These are phyloP conservation scores for Circinella umbellata DNA, from an alignment of 371 early-diverging fungal species.

Conservation along the genomic window DNA sequence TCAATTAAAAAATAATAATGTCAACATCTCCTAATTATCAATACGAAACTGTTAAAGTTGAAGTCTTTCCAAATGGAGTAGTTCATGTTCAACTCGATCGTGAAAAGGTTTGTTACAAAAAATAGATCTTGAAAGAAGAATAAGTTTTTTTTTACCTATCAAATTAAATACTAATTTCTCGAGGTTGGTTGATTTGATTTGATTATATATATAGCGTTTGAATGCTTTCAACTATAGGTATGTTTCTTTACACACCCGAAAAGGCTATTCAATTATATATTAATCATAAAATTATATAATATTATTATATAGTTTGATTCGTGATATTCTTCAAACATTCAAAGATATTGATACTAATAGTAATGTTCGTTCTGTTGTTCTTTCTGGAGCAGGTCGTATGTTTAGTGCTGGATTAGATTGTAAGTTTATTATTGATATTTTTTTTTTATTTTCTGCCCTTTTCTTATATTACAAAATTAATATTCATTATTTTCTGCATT, in stretches of 20 bases:
- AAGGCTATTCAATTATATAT: no score
- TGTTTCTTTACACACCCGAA: background rate
- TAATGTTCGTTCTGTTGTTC: slow-evolving; percentile 71
- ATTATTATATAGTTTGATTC: slow-evolving; percentile 12
- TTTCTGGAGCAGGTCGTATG: slow-evolving; percentile 73
- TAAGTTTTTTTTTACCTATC: no score
- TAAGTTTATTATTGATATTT: no score
- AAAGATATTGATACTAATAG: slow-evolving; percentile 57
- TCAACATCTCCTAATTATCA: slow-evolving; percentile 36
- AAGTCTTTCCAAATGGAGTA: slow-evolving; percentile 62
- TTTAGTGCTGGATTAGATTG: slow-evolving; percentile 92
- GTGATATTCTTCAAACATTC: slow-evolving; percentile 52
- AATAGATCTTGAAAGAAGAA: no score
- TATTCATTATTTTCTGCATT: no score
- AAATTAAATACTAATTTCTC: no score
- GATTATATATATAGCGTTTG: slow-evolving; percentile 45
- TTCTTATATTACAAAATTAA: no score
- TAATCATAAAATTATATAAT: background rate
- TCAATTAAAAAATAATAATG: slow-evolving; percentile 4
- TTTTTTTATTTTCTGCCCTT: no score
- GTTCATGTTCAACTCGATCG: slow-evolving; percentile 86
- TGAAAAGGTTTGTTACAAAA: slow-evolving; percentile 43
- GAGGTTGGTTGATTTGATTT: background rate
- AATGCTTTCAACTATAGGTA: slow-evolving; percentile 79
- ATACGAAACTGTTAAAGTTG: slow-evolving; percentile 66